Base-by-base conservation (phyloP, 176 grass and related monocot genomes). In the Rhynchospora pubera region DNA sequence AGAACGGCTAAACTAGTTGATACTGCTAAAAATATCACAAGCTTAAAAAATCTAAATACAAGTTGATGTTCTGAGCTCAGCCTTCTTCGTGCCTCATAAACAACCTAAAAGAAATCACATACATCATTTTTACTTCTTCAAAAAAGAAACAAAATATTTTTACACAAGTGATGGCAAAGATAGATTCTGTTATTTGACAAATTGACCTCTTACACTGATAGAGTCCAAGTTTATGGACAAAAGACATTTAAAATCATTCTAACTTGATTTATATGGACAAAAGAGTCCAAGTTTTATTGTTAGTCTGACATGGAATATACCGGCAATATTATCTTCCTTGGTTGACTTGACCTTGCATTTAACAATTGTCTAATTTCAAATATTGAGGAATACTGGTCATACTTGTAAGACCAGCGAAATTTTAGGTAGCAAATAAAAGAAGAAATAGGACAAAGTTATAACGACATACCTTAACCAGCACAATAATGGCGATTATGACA, bases 51-150 rank as follows among this genome's bases (percentile, higher is more conserved):
- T 89, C 95, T 94, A 83, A 94, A 94, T 42, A 94, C 10, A 44
- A 98, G 92, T 72, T 98, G 95, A 87, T 94, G 88, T n/a, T 87
- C 78, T 63, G 92, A 80, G 83, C 92, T 98, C 57, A 98, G 86
- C 22, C 52, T 83, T 51, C 85, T 84, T 75, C 84, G 88, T 78
- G 86, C 92, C 77, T 85, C 88, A 82, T 94, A 87, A 10, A 98
- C 79, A 86, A 91, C 81, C 95, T 94, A 85, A 62, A 89, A 68
- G 80, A 51, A 68, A 85, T 87, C 44, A 86, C 78, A 80, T 0
- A 82, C 63, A 80, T 71, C 28, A 65, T 26, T 53, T 76, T 75
- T 50, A 52, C 47, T 53, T 75, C 12, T 16, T 75, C 22, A 53
- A n/a, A 21, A 75, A 21, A 75, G 21, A 53, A 53, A 22, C 71